These are phyloP conservation scores for Artomyces pyxidatus DNA, from an alignment of 768 basidiomycete species.

Conservation along the genomic window DNA sequence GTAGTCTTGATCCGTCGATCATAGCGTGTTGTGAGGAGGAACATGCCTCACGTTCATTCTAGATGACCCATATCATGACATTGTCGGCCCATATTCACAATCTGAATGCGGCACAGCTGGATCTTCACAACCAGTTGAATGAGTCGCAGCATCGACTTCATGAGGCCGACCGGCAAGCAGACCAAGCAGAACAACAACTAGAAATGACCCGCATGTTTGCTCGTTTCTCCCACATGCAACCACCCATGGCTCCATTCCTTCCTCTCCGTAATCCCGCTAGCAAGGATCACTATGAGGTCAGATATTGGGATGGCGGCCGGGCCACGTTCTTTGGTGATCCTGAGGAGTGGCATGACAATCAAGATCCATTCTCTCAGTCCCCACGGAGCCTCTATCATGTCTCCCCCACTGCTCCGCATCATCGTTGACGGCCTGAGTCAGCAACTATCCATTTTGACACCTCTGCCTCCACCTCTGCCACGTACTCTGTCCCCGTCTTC, in stretches of 20 bases:
- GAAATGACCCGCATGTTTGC: not conserved
- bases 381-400: not conserved
- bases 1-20: not conserved
- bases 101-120: not conserved
- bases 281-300: not conserved
- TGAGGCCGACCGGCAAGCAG: not conserved
- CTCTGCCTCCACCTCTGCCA: too few relatives aligned
- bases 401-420: not conserved
- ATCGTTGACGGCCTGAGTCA: not conserved
- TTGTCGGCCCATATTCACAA: not conserved
- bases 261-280: too few relatives aligned
- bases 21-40: not conserved
- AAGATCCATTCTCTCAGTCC: not conserved
- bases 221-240: not conserved
- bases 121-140: not conserved
- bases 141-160: not conserved
- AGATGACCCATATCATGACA: not conserved
- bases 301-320: not conserved
- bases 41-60: not conserved
- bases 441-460: too few relatives aligned
- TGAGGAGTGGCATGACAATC: not conserved
- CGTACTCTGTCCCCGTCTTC: not conserved
- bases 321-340: not conserved
- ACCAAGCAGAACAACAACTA: not conserved
- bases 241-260: not conserved